These are phyloP conservation scores for Trichosporon inkin DNA, from an alignment of 1,284 basidiomycete species.

Conservation along the genomic window DNA sequence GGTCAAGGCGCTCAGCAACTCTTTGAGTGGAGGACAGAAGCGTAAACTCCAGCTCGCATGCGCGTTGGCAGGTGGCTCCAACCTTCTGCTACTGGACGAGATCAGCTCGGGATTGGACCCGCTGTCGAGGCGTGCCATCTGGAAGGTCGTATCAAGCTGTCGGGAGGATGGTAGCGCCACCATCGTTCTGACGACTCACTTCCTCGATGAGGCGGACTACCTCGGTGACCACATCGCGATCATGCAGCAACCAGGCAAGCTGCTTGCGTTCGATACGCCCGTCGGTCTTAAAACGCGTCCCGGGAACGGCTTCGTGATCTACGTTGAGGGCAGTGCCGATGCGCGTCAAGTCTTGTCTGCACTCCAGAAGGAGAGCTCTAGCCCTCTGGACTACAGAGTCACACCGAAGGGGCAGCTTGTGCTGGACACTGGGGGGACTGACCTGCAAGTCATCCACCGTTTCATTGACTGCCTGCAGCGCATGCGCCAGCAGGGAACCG, in stretches of 20 bases:
- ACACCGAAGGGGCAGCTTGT: constrained; percentile 22
- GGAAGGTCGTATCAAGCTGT: constrained; percentile 65
- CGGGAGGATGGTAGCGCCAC: constrained; percentile 57
- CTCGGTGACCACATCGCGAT: constrained; percentile 71
- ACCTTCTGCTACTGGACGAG: constrained; percentile 66
- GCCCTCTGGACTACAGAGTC: constrained; percentile 1
- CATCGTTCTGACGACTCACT: constrained; percentile 65
- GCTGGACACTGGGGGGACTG: constrained; percentile 52
- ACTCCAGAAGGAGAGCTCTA: neutral
- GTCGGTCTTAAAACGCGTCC: constrained; percentile 66
- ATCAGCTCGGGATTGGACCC: constrained; percentile 78
- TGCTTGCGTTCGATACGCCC: constrained; percentile 68
- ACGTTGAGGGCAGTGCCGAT: constrained; percentile 15
- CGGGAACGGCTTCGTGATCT: constrained; percentile 65
- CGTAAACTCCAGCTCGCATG: constrained; percentile 73
- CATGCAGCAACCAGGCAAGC: constrained; percentile 66
- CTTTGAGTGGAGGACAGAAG: constrained; percentile 74
- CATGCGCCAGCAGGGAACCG: neutral
- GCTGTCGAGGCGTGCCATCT: constrained; percentile 67
- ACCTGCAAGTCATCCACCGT: constrained; percentile 56
- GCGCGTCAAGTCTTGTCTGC: constrained; percentile 7
- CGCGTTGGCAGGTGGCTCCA: constrained; percentile 61
- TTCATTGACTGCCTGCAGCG: constrained; percentile 56
- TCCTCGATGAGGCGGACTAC: constrained; percentile 74
- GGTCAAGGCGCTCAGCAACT: constrained; percentile 61